Base-by-base conservation (phyloP, 2,329 filamentous ascomycete genomes). In the Venturia effusa region DNA sequence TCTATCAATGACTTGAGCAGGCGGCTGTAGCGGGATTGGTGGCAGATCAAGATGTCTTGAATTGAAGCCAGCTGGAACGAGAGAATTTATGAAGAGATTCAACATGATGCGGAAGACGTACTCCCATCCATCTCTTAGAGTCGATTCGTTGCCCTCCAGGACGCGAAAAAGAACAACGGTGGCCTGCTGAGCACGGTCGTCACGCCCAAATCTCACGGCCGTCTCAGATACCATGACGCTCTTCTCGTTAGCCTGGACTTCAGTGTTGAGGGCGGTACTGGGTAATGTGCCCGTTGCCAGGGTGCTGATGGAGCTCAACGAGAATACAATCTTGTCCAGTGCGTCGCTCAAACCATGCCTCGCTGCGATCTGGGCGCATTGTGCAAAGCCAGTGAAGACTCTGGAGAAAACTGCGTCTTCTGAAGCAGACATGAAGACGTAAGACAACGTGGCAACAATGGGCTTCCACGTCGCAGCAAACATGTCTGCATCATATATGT, bases 171-270 rank as follows among this genome's bases (percentile, higher is more conserved):
- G 80, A n/a, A 99, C 90, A 62, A 97, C 85, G 8, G 91, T 96
- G 7, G 94, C 93, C 63, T 99, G 80, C 73, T 99, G 93, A 43
- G 93, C 93, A 71, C 92, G 88, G 76, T 95, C 93, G 74, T 99
- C 91, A 68, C 93, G 84, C 48, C 94, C 94, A 71, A 99, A 91
- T 72, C 95, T 92, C 66, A 99, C 94, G 57, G 95, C 93, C 67
- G 97, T 86, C 78, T 97, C 93, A 73, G 93, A 97, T 68, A 99
- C 95, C 94, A 99, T 99, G 64, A 99, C 91, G 71, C 88, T 94
- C 74, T 89, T 92, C 68, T 94, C 89, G 1, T 89, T 90, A 15
- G 88, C 91, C 74, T 97, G 92, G 2, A 99, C 90, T 74, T 97
- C 94, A 0, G 95, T 97, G 72, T 99, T 99, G 34, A 99, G 81